phyloP scores from a whole-genome alignment of 2,329 filamentous ascomycete genomes.

The Curvularia eragrostidis region DNA sequence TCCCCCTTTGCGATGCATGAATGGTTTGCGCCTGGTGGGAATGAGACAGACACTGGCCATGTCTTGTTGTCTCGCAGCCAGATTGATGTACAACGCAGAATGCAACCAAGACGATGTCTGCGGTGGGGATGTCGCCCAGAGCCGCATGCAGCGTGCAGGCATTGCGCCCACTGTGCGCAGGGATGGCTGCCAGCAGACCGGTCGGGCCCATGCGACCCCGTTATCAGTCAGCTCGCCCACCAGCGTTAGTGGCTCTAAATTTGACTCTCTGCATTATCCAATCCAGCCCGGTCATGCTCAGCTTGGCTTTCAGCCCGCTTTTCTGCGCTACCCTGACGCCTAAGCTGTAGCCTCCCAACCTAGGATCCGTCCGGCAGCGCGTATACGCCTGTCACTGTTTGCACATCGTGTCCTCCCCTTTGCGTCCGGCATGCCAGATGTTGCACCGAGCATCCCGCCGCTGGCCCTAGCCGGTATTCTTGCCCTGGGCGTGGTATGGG shows the following conservation, averaged over 20 bases:
- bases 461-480: too few species aligned
- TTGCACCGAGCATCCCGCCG: too few species aligned
- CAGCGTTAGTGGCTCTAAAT: slow-evolving; percentile 1
- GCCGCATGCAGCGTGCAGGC: background rate
- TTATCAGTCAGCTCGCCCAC: background rate
- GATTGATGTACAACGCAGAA: background rate
- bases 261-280: background rate
- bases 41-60: background rate
- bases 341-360: background rate
- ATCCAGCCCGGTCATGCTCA: background rate
- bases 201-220: background rate
- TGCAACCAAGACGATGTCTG: background rate
- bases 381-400: background rate
- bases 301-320: background rate
- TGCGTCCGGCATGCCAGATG: too few species aligned
- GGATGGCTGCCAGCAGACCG: background rate
- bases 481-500: too few species aligned
- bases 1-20: background rate
- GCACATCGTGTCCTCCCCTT: too few species aligned
- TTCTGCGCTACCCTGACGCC: background rate
- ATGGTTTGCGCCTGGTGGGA: background rate
- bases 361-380: background rate
- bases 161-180: background rate
- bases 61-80: background rate
- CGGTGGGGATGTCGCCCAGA: background rate